These are phyloP conservation scores for Zelopaecilomyces penicillatus DNA, from an alignment of 2,329 filamentous ascomycete species.

Conservation along the genomic window DNA sequence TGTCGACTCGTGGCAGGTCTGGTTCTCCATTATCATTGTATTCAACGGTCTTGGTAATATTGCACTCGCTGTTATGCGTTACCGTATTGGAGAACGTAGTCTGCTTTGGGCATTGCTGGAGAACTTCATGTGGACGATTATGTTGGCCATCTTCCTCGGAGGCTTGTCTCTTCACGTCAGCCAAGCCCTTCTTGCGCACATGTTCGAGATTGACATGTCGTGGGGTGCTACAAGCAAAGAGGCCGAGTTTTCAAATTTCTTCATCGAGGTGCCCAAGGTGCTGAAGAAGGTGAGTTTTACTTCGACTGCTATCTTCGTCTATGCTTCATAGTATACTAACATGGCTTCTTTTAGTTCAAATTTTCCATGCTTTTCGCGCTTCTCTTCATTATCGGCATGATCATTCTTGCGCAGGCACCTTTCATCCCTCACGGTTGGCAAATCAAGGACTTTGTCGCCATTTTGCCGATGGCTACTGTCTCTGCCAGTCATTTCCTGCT, in stretches of 20 bases:
- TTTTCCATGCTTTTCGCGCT: slow-evolving; percentile 58
- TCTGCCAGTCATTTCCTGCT: slow-evolving; percentile 60
- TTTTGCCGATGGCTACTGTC: slow-evolving; percentile 68
- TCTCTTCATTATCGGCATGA: slow-evolving; percentile 50
- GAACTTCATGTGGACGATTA: slow-evolving; percentile 66
- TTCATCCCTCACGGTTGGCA: slow-evolving; percentile 60
- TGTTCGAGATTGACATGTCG: slow-evolving; percentile 78
- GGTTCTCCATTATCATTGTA: slow-evolving; percentile 72
- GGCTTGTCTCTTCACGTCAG: slow-evolving; percentile 74
- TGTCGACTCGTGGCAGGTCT: slow-evolving; percentile 69
- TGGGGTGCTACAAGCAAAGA: slow-evolving; percentile 85
- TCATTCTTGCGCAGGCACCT: slow-evolving; percentile 53
- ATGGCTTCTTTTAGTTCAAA: slow-evolving; percentile 51
- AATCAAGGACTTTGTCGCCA: slow-evolving; percentile 65
- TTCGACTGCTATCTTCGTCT: slow-evolving; percentile 25
- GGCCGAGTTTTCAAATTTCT: slow-evolving; percentile 72
- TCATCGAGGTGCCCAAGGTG: slow-evolving; percentile 73
- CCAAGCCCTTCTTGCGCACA: slow-evolving; percentile 70
- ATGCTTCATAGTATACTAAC: slow-evolving; percentile 12
- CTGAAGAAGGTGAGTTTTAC: slow-evolving; percentile 60
- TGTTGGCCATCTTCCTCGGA: slow-evolving; percentile 74
- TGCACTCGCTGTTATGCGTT: slow-evolving; percentile 63
- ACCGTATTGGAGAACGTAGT: slow-evolving; percentile 56
- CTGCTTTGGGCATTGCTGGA: slow-evolving; percentile 50
- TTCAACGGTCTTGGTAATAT: slow-evolving; percentile 70